phyloP scores from a whole-genome alignment of 495 filamentous ascomycete genomes.

The Pseudotulostoma volvatum region DNA sequence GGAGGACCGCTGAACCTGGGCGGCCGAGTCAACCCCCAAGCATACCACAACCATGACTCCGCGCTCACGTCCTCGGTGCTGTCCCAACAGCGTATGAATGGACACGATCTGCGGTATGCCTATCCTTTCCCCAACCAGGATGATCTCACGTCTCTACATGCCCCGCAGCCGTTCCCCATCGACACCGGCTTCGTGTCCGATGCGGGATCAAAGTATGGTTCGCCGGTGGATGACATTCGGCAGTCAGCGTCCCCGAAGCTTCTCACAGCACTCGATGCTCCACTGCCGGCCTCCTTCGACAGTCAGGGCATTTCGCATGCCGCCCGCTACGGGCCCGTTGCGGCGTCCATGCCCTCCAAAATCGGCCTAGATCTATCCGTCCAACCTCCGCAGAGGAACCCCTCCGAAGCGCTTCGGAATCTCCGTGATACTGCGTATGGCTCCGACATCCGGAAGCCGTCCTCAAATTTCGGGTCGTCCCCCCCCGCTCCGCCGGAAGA shows the following conservation, averaged over 20 bases:
- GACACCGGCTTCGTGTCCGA: conserved; percentile 67
- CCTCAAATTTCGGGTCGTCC: conserved; percentile 45
- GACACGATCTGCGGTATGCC: conserved; percentile 27
- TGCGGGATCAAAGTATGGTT: conserved; percentile 67
- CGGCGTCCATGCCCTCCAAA: conserved; percentile 80
- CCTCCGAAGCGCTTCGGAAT: conserved; percentile 58
- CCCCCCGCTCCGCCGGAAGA: conserved; percentile 42
- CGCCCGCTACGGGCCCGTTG: conserved; percentile 78
- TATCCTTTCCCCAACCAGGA: conserved; percentile 24
- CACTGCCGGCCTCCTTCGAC: conserved; percentile 89
- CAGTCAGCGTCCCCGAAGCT: conserved; percentile 53
- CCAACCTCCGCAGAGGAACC: conserved; percentile 46
- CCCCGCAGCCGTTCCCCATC: conserved; percentile 46
- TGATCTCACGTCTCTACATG: conserved; percentile 28
- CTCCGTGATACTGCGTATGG: conserved; percentile 77
- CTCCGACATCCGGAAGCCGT: conserved; percentile 37
- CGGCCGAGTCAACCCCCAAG: conserved; percentile 53
- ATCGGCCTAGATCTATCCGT: conserved; percentile 67
- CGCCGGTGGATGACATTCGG: conserved; percentile 63
- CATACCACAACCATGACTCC: conserved; percentile 48
- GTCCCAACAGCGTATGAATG: conserved; percentile 45
- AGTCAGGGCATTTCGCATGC: conserved; percentile 88
- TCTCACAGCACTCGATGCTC: conserved; percentile 75
- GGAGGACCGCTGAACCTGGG: conserved; percentile 49
- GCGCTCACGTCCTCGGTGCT: conserved; percentile 73